These are phyloP conservation scores for Eremothecium coryli DNA, from an alignment of 1,139 yeast genomes.

Conservation along the genomic window DNA sequence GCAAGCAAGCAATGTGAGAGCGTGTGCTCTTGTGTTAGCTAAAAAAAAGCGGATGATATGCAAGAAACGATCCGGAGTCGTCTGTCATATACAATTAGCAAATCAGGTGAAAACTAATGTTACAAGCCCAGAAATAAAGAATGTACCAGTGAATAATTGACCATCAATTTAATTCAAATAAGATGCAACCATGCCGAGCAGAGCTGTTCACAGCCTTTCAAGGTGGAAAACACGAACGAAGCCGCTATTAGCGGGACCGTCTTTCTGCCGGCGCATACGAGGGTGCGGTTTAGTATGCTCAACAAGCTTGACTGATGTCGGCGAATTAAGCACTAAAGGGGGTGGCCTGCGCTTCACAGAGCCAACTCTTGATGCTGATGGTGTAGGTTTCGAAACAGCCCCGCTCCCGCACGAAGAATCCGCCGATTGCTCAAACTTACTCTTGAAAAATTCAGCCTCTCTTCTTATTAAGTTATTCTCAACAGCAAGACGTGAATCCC, in stretches of 20 bases:
- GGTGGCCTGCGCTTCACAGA: slow-evolving; percentile 4
- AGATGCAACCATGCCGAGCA: no score
- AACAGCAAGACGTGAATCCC: slow-evolving; percentile 20
- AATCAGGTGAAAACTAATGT: no score
- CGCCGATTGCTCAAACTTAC: slow-evolving; percentile 10
- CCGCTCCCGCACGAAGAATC: not conserved
- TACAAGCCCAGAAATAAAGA: no score
- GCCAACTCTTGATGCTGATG: slow-evolving; percentile 6
- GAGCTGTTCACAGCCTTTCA: slow-evolving; percentile 15
- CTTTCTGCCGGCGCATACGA: slow-evolving; percentile 25
- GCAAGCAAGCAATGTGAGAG: no score
- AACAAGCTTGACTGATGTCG: slow-evolving; percentile 17
- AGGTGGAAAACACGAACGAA: slow-evolving; percentile 28
- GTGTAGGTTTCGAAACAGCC: not conserved
- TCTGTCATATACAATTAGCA: no score
- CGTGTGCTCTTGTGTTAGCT: no score
- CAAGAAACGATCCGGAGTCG: no score
- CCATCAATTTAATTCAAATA: no score
- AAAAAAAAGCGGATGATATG: no score
- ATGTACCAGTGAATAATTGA: no score
- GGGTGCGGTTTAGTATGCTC: slow-evolving; percentile 28
- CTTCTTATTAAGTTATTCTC: slow-evolving; percentile 19
- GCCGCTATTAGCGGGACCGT: slow-evolving; percentile 24
- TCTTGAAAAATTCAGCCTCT: slow-evolving; percentile 22
- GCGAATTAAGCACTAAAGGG: not conserved